Evolutionary conservation across 805 yeast genomes (phyloP), one percentile per base, ranked within the genome.

Genomic region (Lachancea sp.): DNA sequence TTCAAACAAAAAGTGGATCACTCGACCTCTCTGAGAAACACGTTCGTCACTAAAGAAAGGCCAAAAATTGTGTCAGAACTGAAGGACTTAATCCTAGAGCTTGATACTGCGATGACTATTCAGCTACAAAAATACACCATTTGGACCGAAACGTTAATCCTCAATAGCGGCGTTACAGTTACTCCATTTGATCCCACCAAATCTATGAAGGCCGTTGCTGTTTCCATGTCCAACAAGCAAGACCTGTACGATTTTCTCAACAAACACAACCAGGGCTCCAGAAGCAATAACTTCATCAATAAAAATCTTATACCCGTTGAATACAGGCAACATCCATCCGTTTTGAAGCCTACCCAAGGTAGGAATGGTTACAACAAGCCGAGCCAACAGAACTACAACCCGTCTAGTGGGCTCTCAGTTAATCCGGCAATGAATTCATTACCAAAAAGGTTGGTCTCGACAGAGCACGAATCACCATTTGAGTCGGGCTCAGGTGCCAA

Each of bases 41-140:
- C 82, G 42, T 76, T 88, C 40, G 64, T 86, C 42, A 71, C 74
- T 52, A 70, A 74, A 17, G 83, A 82, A 55, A 75, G 98, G 50
- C 98, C 97, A 6, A 78, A 74, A 42, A 74, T 76, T 29, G 78
- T 86, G 5, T 74, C 76, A 45, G 79, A 77, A 47, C 69, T 92
- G 45, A 83, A 80, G 56, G 81, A 84, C 56, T 68, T 87, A 47
- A 79, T 88, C 42, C 68, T 89, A 47, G 97, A 90, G 61, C 72
- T 86, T 56, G 97, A 92, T 61, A 78, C 86, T 36, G 97, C 97
- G 8, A 68, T 90, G 71, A 77, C 86, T 46, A 77, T 89, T 38
- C 96, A 90, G 62, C 68, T 92, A 41, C 90, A 85, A 52, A 87
- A 88, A 56, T 90, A 82, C 60, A 81, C 97, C 3, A 84, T 90